Base-by-base conservation (phyloP, 2,329 filamentous ascomycete genomes). In the Paecilomyces formosus region DNA sequence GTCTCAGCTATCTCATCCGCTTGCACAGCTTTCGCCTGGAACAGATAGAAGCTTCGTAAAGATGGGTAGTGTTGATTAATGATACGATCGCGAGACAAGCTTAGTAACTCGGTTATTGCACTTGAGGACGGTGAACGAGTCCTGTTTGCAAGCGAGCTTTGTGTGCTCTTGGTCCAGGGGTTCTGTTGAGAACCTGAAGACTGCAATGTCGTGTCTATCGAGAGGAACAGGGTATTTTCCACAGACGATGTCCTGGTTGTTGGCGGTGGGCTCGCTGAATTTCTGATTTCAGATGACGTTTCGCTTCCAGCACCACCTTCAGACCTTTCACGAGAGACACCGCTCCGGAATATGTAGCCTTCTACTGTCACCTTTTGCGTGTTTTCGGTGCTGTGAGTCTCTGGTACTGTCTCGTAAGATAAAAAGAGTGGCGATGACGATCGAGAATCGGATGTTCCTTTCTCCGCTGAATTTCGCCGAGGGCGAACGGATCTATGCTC, bases 1-100 rank as follows among this genome's bases (percentile, higher is more conserved):
- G 65, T 69, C 55, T 66, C 66, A 8, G 65, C 61, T 55, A 69
- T 61, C 33, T 68, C 65, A 31, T 57, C 35, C 24, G 53, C 31
- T 53, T 58, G 54, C 12, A 28, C 21, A 26, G 7, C 7, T 52
- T 13, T 52, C 26, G 21, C n/a, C 50, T 52, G 50, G 6, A 52
- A 52, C 4, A 13, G 3, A 52, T 24, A 21, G n/a, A 45, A 6
- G 39, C 18, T n/a, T 45, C n/a, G 39, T n/a, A 45, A 45, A 8
- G 39, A 45, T 2, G 15, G n/a, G 39, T 18, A 45, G 15, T 45
- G 5, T 9, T 18, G 39, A 7, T 18, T 21, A 45, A 45, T 18
- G 9, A 45, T 45, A 45, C 18, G 18, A 9, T 18, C 39, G n/a
- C 15, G 39, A 45, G 39, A 52, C 11, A 22, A 52, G 15, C 50